phyloP scores from a whole-genome alignment of 371 early-diverging fungal species.

The Mortierella sp. region DNA sequence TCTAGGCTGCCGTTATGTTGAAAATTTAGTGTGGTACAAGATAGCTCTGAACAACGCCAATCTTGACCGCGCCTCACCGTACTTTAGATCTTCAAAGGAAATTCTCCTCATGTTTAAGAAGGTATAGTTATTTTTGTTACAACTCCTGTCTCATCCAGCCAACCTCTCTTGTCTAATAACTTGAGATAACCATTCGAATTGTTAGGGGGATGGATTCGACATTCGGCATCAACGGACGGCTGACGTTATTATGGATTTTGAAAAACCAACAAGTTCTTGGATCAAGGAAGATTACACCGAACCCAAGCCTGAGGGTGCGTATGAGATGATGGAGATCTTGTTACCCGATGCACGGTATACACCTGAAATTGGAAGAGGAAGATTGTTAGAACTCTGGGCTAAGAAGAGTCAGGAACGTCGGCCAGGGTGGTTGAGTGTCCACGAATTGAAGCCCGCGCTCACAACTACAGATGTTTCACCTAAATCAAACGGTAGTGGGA shows the following conservation, averaged over 20 bases:
- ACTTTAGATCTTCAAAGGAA: constrained; percentile 65
- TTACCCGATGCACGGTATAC: constrained; percentile 67
- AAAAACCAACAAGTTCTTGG: constrained; percentile 65
- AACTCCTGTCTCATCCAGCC: neutral
- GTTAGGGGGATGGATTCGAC: constrained; percentile 71
- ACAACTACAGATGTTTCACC: neutral
- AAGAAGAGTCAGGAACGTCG: constrained; percentile 66
- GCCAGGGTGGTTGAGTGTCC: constrained; percentile 73
- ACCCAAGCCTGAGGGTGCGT: constrained; percentile 68
- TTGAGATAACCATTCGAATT: neutral
- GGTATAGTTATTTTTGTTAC: constrained; percentile 24
- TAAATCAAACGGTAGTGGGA: neutral
- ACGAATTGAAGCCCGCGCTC: constrained; percentile 58
- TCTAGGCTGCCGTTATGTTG: constrained; percentile 73
- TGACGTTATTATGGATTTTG: constrained; percentile 76
- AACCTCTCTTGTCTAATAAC: neutral
- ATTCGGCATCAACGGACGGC: constrained; percentile 75
- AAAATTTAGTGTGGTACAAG: constrained; percentile 78
- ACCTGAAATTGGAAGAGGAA: constrained; percentile 60
- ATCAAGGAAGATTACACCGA: constrained; percentile 68
- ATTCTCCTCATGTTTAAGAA: constrained; percentile 76
- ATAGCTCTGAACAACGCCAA: constrained; percentile 65
- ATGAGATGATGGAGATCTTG: constrained; percentile 76
- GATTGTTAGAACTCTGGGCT: constrained; percentile 67
- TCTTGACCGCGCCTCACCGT: constrained; percentile 64